Base-by-base conservation (phyloP, 805 yeast genomes). In the Lipomyces yamadae region DNA sequence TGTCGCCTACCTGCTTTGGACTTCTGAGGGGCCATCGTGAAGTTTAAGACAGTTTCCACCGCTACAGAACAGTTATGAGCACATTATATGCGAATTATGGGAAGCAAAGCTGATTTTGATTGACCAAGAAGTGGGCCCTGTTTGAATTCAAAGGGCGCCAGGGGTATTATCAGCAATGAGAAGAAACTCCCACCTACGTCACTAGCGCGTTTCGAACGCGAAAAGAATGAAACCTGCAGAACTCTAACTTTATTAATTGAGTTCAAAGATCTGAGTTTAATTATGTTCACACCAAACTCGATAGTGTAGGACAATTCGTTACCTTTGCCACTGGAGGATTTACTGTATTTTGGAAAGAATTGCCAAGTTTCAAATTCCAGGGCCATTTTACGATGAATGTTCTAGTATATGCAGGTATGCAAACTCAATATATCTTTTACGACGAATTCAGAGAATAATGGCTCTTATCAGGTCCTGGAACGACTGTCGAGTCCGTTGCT, bases 401-500 rank as follows among this genome's bases (percentile, higher is more conserved):
- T 15, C 78, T 89, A n/a, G 88, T 89, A 2, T 89, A 90, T 71
- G 79, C 86, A 3, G 89, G 86, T 75, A 42, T 15, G 8, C 64
- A 63, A 77, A 70, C 7, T 8, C 39, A 6, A 10, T 24, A 24
- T 24, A 11, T n/a, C n/a, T 39, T 24, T 5, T 11, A 35, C 2
- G 45, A 39, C 11, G n/a, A 8, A 11, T 24, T 18, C 45, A 34
- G 39, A 8, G n/a, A 33, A 29, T 10, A 18, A 33, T 11, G 18
- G 15, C 5, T 24, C 18, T 32, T 11, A 56, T 74, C 71, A 75
- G 87, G 89, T 2, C 89, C 91, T 0, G 99, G 99, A 1, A 85
- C 98, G 5, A 90, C 98, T 0, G 83, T 89, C 1, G 96, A 92
- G 61, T 88, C 95, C 37, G 96, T 92, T 61, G 89, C 87, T 68